Base-by-base conservation (phyloP, 192 early-diverging fungal species). In the Cladochytrium replicatum region DNA sequence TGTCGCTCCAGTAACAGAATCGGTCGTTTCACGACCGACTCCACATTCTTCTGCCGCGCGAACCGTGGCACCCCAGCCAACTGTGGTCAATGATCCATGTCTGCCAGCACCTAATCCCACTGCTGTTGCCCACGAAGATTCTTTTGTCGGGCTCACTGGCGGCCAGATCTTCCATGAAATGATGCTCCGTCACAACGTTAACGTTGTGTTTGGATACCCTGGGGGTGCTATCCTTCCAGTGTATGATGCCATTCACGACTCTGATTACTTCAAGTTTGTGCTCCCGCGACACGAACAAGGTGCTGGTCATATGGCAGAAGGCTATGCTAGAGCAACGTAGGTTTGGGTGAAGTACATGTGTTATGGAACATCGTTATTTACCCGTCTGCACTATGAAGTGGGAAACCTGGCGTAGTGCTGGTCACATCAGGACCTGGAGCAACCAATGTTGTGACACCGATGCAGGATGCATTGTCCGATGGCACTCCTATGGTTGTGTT, bases 161-260 rank as follows among this genome's bases (percentile, higher is more conserved):
- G 95, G 95, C 38, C 81, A 96, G 67, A 96, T 98, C 63, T 94
- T 98, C 60, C 95, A 98, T 72, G 89, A 96, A 60, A 96, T 96
- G 95, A 92, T 98, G 90, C 67, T 93, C 45, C 73, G 89, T 32
- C 89, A 94, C 41, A 77, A 74, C 43, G 95, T 98, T 26, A 84
- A 92, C 60, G 84, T 88, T 47, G 72, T 98, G 31, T 98, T 98
- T 78, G 95, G 95, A 11, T 98, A 98, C 61, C 95, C 95, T 19
- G 95, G 93, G 47, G 93, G 95, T 32, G 95, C 95, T 5, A 98
- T 98, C 63, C 75, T 98, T 55, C 95, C 95, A 4, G 93, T 98
- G 4, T 96, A 93, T 62, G 95, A 98, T 66, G 95, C 95, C 34
- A 98, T 98, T 64, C 80, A 98, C 73, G 83, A 96, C 60, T 88